Base-by-base conservation (phyloP, 139 green algal species). In the Chlamydomonas sp. region DNA sequence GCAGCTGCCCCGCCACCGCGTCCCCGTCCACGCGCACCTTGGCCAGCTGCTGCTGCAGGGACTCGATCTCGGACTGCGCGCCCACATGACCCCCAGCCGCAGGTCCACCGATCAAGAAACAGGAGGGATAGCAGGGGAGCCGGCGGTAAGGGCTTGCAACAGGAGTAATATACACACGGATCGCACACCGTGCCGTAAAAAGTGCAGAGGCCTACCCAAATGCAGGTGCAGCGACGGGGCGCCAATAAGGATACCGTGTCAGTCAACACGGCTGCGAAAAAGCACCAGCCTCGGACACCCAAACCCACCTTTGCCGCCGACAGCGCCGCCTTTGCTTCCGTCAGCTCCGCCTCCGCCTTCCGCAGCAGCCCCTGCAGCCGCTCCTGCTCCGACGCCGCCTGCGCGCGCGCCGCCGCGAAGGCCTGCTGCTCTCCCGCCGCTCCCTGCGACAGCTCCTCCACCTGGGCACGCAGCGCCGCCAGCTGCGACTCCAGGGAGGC, bases 31-130 rank as follows among this genome's bases (percentile, higher is more conserved):
- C 57, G 3, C 84, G 76, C 6, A 62, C 63, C 18, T 77, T 83
- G 76, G 57, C 49, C 58, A 90, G 73, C 75, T 90, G 77, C 67
- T 79, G 9, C 64, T 85, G 67, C 17, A 88, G 87, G 7, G 5
- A 14, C 57, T 72, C 61, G 63, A 82, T 60, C 75, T 89, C 77
- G 57, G 95, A 12, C 81, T 92, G 69, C 95, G 95, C 90, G 97
- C 95, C n/a, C 76, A 58, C 72, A 95, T 94, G n/a, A 87, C 81
- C 57, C 93, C 92, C n/a, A 91, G 90, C 77, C 97, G 97, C 87
- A 96, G 97, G 66, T 93, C 68, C 68, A 74, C 68, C 68, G 31
- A 49, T 49, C 31, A 49, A 49, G 31, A 49, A 49, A 49, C 31
- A 49, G 31, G 31, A 49, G 31, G 31, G 31, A 49, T 49, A 49